Conservation (phyloP, 2,329 filamentous ascomycete species). For the Fusarium denticulatum region DNA sequence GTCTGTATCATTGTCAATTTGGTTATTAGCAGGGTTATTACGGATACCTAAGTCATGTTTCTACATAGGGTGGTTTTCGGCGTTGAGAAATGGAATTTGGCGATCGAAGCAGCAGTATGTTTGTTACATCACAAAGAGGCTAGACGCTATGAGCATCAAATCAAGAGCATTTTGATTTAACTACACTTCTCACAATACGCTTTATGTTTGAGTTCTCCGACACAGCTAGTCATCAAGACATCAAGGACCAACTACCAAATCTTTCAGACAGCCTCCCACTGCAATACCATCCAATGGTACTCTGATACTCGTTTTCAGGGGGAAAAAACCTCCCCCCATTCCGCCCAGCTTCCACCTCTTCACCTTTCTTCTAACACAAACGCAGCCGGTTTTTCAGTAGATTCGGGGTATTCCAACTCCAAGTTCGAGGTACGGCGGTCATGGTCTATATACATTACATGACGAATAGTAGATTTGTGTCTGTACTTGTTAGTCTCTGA, state of each 20-base stretch:
- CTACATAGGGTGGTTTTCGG: constrained; percentile 15
- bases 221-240: neutral
- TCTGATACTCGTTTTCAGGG: neutral
- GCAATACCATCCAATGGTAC: constrained; percentile 6
- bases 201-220: constrained; percentile 1
- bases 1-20: constrained; percentile 14
- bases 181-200: neutral
- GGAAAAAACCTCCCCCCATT: neutral
- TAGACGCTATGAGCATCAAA: constrained; percentile 13
- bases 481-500: constrained; percentile 48
- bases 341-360: neutral
- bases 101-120: constrained; percentile 3
- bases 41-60: constrained; percentile 25
- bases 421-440: constrained; percentile 20
- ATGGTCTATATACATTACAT: constrained; percentile 57
- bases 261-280: constrained; percentile 28
- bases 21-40: constrained; percentile 24
- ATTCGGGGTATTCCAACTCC: constrained; percentile 18
- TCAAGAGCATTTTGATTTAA: constrained; percentile 27
- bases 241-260: constrained; percentile 8
- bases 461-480: constrained; percentile 71
- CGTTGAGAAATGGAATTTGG: constrained; percentile 4
- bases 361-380: neutral
- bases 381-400: neutral
- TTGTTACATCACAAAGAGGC: constrained; percentile 1